These are phyloP conservation scores for Pyricularia sp. DNA, from an alignment of 2,329 filamentous ascomycete genomes.

Conservation along the genomic window DNA sequence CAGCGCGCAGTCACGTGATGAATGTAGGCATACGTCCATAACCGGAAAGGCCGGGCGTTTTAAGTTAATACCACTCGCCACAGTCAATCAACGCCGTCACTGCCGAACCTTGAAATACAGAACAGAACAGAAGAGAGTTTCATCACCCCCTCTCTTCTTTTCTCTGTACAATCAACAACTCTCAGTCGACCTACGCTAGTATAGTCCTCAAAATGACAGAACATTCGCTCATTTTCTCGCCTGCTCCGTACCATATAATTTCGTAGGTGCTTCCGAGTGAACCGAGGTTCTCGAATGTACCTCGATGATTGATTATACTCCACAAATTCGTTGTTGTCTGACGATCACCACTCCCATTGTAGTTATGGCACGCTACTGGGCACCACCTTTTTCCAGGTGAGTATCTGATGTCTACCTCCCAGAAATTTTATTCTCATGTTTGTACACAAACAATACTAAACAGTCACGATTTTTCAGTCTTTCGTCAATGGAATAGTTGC, in stretches of 20 bases:
- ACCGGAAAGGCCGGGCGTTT: not conserved
- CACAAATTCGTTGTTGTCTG: conserved; percentile 2
- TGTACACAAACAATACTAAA: conserved; percentile 6
- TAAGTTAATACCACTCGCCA: too few relatives aligned
- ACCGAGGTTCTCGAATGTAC: not conserved
- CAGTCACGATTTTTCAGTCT: conserved; percentile 37
- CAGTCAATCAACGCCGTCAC: not conserved
- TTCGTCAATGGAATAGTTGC: conserved; percentile 69
- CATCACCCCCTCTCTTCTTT: not conserved
- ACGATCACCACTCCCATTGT: conserved; percentile 4
- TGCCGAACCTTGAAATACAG: not conserved
- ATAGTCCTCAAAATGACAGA: conserved; percentile 28
- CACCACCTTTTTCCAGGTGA: conserved; percentile 74
- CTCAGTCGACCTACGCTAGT: not conserved
- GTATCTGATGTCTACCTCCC: conserved; percentile 1
- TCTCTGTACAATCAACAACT: not conserved
- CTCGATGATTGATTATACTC: not conserved
- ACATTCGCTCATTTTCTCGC: conserved; percentile 46
- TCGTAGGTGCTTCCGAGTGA: conserved; percentile 36
- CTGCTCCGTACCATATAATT: conserved; percentile 67
- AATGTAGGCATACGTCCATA: too few relatives aligned
- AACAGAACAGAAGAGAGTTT: not conserved
- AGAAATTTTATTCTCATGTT: not conserved
- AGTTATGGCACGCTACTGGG: conserved; percentile 87
- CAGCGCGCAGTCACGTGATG: not conserved